Conservation (phyloP, 345 rosid species). For the Mallotus nudiflorus region DNA sequence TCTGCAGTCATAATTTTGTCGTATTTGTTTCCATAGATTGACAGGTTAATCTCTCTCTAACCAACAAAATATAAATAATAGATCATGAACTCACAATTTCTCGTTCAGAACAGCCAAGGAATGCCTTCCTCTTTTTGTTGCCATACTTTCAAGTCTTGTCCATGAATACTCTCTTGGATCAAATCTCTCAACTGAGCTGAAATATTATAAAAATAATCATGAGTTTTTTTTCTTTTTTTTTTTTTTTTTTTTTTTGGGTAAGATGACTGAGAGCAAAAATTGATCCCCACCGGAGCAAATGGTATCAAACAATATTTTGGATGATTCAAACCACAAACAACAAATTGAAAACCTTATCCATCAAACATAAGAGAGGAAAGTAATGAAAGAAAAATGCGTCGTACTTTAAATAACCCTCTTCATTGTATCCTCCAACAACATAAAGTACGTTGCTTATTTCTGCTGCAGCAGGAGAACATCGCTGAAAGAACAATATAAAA, state of each 20-base stretch:
- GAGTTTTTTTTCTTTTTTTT: too few species aligned
- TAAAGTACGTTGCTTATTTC: constrained; percentile 61
- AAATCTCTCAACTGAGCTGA: constrained; percentile 78
- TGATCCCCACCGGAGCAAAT: neutral
- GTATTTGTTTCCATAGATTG: neutral
- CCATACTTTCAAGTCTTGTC: constrained; percentile 58
- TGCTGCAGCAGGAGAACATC: constrained; percentile 69
- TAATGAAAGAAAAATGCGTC: constrained; percentile 15
- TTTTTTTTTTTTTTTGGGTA: too few species aligned
- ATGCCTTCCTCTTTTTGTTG: constrained; percentile 60
- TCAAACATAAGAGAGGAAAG: neutral
- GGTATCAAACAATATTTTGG: neutral
- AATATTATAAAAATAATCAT: constrained; percentile 5
- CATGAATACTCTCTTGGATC: constrained; percentile 83
- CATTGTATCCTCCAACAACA: constrained; percentile 76
- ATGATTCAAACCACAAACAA: neutral
- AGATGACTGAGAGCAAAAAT: too few species aligned
- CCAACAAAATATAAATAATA: neutral
- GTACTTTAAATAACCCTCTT: constrained; percentile 53
- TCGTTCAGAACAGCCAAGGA: constrained; percentile 66
- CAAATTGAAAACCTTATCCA: neutral
- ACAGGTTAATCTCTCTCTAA: neutral
- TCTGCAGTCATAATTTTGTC: constrained; percentile 17
- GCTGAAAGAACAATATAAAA: constrained; percentile 40
- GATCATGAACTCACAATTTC: constrained; percentile 54